Conservation (phyloP, 2,329 filamentous ascomycete species). For the Cordyceps javanica region DNA sequence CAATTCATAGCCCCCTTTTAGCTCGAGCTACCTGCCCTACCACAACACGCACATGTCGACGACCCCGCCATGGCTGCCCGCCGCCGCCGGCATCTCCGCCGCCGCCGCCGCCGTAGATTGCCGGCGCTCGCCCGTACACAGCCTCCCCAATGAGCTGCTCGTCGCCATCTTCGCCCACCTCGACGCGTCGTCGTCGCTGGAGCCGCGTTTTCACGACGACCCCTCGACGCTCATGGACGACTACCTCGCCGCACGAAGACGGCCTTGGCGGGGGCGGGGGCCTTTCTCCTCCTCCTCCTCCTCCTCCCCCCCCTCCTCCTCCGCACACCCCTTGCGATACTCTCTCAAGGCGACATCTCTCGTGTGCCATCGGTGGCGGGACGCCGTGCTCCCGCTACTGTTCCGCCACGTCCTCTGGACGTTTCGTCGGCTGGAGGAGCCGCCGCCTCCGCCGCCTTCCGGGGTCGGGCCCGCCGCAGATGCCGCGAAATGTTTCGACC, state of each 20-base stretch:
- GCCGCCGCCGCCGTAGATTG: neutral
- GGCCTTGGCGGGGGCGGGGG: too few species aligned
- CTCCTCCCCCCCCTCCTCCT: neutral
- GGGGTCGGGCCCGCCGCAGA: neutral
- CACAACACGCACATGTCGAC: neutral
- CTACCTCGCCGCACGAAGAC: conserved; percentile 31
- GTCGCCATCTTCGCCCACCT: conserved; percentile 51
- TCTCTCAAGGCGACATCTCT: conserved; percentile 52
- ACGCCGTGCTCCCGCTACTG: conserved; percentile 45
- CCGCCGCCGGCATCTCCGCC: neutral
- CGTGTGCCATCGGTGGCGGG: conserved; percentile 48
- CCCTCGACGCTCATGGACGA: conserved; percentile 36
- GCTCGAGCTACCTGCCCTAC: too few species aligned
- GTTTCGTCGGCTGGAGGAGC: conserved; percentile 26
- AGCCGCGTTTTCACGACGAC: conserved; percentile 38
- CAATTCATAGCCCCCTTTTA: neutral
- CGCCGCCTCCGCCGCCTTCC: too few species aligned
- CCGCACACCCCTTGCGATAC: neutral
- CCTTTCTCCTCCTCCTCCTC: neutral
- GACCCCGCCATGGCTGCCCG: conserved; percentile 1
- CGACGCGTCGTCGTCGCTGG: conserved; percentile 42
- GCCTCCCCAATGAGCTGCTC: conserved; percentile 57
- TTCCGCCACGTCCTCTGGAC: conserved; percentile 50
- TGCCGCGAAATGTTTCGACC: neutral
- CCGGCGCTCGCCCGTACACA: too few species aligned